phyloP scores from a whole-genome alignment of 306 rosid species.

The Nissolia schottii region DNA sequence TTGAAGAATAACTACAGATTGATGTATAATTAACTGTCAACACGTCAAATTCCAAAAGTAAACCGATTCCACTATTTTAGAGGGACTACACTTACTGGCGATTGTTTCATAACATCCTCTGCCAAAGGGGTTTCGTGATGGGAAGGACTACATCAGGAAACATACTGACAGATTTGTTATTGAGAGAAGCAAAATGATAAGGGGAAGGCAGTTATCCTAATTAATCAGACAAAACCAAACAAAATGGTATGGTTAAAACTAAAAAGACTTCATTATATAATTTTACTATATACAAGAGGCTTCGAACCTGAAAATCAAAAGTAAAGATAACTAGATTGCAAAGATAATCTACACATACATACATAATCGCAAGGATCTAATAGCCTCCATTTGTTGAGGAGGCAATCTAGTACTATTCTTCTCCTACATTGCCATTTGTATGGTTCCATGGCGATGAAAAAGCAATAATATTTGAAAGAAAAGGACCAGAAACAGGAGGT shows the following conservation, averaged over 20 bases:
- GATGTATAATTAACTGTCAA: background rate
- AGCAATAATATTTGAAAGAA: constrained; percentile 48
- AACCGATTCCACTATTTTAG: background rate
- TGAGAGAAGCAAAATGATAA: background rate
- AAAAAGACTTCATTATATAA: constrained; percentile 29
- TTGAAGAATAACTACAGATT: background rate
- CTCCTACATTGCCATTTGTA: constrained; percentile 60
- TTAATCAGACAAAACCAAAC: constrained; percentile 28
- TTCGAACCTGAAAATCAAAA: constrained; percentile 38
- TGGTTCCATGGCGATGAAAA: constrained; percentile 42
- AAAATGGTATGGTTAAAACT: constrained; percentile 34
- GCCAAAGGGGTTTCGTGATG: background rate
- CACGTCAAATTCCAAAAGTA: background rate
- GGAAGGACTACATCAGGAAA: constrained; percentile 13
- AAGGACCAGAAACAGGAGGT: constrained; percentile 48
- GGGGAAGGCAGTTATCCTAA: constrained; percentile 10
- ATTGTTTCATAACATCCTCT: constrained; percentile 12
- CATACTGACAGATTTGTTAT: constrained; percentile 7
- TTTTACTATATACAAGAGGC: constrained; percentile 41
- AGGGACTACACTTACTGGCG: background rate
- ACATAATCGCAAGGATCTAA: constrained; percentile 54
- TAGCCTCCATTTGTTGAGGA: constrained; percentile 53
- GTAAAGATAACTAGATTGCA: constrained; percentile 34
- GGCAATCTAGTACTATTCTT: constrained; percentile 62
- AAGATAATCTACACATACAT: constrained; percentile 41